Evolutionary conservation across 176 grass and related monocot genomes (phyloP), one percentile per base, ranked within the genome.

Genomic region (Coix lacrymajobi): DNA sequence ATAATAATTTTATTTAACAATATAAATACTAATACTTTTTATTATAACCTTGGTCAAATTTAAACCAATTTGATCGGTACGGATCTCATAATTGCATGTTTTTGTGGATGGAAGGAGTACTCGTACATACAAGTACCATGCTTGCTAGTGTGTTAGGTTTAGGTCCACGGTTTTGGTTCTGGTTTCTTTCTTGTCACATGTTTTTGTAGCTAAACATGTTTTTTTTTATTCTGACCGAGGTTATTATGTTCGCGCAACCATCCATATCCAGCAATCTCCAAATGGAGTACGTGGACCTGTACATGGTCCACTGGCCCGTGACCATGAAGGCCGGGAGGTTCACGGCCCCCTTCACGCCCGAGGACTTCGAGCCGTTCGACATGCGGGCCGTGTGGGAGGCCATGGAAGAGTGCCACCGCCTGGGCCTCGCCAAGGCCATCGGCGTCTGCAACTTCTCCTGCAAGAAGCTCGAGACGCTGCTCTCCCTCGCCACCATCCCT

Each of bases 341-440:
- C 78, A 79, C 58, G 49, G 74, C 63, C 22, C 77, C 85, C 46
- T 88, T 94, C 73, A 70, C 82, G 7, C 45, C 44, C 8, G 88
- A 89, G 1, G 88, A 88, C 68, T 78, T 94, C 29, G 49, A 67
- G 71, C 81, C 78, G 0, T 88, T 91, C 66, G 85, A 94, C 85
- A 83, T 86, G 67, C 26, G 11, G 6, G 62, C 7, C 34, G 87
- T 92, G 46, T 92, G 91, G 91, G 81, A 78, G 66, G 91, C 84
- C 81, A 92, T 91, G 91, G 91, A 94, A 69, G 79, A 91, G 81
- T 94, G 85, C 75, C 88, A 86, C 72, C 39, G 67, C 6, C 85
- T 91, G 34, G 85, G 92, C 66, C 83, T 91, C 2, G 83, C 79
- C 45, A 91, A 88, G 78, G 48, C 82, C 76, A 87, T 92, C 19